Conservation (phyloP, 164 flowering plant species). For the Nymphaea thermarum region DNA sequence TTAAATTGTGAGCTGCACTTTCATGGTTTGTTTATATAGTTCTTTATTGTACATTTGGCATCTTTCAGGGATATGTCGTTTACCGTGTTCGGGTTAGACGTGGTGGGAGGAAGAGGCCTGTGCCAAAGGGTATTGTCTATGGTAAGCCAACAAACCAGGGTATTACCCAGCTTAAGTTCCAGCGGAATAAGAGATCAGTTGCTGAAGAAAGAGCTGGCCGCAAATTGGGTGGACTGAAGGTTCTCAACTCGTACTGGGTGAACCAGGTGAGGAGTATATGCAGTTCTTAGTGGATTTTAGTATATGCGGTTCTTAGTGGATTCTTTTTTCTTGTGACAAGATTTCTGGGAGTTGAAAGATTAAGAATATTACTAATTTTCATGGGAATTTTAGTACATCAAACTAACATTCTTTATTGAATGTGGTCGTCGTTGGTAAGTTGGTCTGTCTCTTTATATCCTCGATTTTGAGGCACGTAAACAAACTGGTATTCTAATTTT, state of each 20-base stretch:
- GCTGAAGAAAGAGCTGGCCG: slow-evolving; percentile 80
- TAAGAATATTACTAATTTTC: not conserved
- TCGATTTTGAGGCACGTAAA: not conserved
- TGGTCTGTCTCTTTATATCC: not conserved
- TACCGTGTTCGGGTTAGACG: not conserved
- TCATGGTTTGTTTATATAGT: not conserved
- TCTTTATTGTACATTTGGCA: not conserved
- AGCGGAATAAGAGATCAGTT: slow-evolving; percentile 59
- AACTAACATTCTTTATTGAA: not conserved
- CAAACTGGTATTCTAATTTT: not conserved
- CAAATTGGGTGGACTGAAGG: slow-evolving; percentile 66
- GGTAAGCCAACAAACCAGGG: slow-evolving; percentile 35
- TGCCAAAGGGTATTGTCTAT: slow-evolving; percentile 33
- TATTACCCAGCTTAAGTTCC: slow-evolving; percentile 22
- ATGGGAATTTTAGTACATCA: not conserved
- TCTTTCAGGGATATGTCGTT: not conserved
- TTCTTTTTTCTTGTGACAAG: not conserved
- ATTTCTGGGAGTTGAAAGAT: not conserved
- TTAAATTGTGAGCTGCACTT: too few species aligned
- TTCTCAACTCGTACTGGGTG: slow-evolving; percentile 74
- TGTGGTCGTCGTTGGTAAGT: too few species aligned
- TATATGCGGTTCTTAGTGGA: too few species aligned
- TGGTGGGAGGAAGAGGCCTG: slow-evolving; percentile 32
- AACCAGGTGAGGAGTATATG: slow-evolving; percentile 38
- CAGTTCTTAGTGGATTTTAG: too few species aligned